Conservation (phyloP, 345 rosid genomes). For the Orychophragmus violaceus region DNA sequence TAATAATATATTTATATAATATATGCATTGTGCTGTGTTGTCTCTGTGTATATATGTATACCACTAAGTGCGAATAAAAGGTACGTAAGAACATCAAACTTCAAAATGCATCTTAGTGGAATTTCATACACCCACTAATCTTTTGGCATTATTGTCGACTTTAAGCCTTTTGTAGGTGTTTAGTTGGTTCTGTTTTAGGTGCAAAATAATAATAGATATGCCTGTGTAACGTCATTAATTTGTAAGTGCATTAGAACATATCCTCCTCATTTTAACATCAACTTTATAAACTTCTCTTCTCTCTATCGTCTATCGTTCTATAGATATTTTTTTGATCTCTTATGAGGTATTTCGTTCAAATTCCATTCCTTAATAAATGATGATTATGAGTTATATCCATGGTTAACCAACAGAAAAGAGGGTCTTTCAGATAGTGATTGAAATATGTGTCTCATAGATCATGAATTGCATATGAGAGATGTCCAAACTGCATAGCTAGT, state of each 20-base stretch:
- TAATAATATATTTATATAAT: not conserved
- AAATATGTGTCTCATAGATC: too few relatives aligned
- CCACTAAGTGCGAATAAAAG: conserved; percentile 27
- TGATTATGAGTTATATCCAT: not conserved
- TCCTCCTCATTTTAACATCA: conserved; percentile 21
- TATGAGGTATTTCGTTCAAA: not conserved
- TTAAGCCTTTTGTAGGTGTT: conserved; percentile 23
- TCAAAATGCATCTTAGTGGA: conserved; percentile 31
- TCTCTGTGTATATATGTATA: conserved; percentile 18
- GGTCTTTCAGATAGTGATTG: not conserved
- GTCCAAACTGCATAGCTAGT: too few relatives aligned
- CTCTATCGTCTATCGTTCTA: not conserved
- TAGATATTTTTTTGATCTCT: not conserved
- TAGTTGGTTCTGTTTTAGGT: conserved; percentile 17
- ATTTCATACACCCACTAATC: conserved; percentile 31
- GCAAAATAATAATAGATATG: not conserved
- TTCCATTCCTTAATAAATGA: not conserved
- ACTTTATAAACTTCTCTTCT: conserved; percentile 1
- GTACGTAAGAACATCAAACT: conserved; percentile 29
- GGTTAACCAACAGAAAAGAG: not conserved
- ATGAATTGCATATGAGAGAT: too few relatives aligned
- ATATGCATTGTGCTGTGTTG: conserved; percentile 15
- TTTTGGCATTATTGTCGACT: conserved; percentile 31
- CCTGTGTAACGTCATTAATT: not conserved
- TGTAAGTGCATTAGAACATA: conserved; percentile 20